Conservation (phyloP, 2,329 filamentous ascomycete species). For the Paecilomyces sp. region DNA sequence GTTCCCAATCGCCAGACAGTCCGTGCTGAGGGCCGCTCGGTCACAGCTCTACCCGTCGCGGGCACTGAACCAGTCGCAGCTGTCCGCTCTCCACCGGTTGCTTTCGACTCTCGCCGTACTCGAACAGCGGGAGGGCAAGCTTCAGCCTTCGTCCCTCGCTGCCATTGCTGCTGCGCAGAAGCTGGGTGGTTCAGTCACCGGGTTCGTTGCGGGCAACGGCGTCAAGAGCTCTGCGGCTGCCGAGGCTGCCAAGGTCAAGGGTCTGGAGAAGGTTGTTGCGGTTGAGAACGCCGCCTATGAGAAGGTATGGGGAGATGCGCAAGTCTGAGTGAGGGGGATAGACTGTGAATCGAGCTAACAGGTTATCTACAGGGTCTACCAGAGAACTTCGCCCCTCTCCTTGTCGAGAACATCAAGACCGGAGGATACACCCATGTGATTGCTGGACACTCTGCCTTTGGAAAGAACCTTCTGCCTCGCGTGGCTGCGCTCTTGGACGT, state of each 20-base stretch:
- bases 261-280: slow-evolving; percentile 82
- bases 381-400: slow-evolving; percentile 87
- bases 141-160: slow-evolving; percentile 74
- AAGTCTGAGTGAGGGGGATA: not conserved
- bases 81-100: slow-evolving; percentile 55
- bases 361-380: slow-evolving; percentile 61
- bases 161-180: slow-evolving; percentile 81
- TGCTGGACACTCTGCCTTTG: slow-evolving; percentile 87
- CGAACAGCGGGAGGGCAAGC: slow-evolving; percentile 84
- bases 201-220: slow-evolving; percentile 75
- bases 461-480: slow-evolving; percentile 87
- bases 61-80: slow-evolving; percentile 32
- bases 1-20: slow-evolving; percentile 30
- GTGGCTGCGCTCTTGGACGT: slow-evolving; percentile 86
- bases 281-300: slow-evolving; percentile 89
- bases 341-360: slow-evolving; percentile 3
- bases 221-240: slow-evolving; percentile 66
- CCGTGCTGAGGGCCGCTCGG: slow-evolving; percentile 35
- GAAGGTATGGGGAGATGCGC: slow-evolving; percentile 51
- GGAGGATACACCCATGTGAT: slow-evolving; percentile 89
- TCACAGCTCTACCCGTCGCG: slow-evolving; percentile 38
- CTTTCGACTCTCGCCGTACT: slow-evolving; percentile 85
- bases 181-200: slow-evolving; percentile 77
- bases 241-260: slow-evolving; percentile 80
- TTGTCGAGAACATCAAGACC: slow-evolving; percentile 95